Percentiles rank a stretch among this genome's conserved stretches.
These are phyloP conservation scores for Ogataea degrootiae DNA, from an alignment of 805 yeast genomes.

Conservation along the genomic window DNA sequence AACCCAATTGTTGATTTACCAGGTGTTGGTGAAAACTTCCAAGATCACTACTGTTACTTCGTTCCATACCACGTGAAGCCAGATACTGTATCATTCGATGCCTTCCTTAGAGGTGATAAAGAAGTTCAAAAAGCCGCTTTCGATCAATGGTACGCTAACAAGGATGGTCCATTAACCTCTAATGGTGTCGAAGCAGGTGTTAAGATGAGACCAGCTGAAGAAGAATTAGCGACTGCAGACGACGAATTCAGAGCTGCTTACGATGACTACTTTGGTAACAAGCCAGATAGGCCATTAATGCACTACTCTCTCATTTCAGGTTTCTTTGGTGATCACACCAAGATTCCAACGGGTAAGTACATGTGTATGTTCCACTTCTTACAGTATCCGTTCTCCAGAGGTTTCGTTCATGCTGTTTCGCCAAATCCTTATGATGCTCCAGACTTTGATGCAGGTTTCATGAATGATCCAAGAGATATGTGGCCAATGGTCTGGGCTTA, in stretches of 20 bases:
- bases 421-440: slow-evolving; percentile 24
- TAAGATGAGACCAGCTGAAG: slow-evolving; percentile 27
- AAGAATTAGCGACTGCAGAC: slow-evolving; percentile 23
- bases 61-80: slow-evolving; percentile 26
- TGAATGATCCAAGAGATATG: slow-evolving; percentile 26
- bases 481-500: slow-evolving; percentile 28
- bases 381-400: slow-evolving; percentile 29
- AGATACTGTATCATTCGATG: slow-evolving; percentile 24
- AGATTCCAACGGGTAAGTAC: slow-evolving; percentile 25
- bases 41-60: slow-evolving; percentile 28
- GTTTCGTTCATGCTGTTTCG: slow-evolving; percentile 19
- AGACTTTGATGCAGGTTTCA: slow-evolving; percentile 27
- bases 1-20: slow-evolving; percentile 27
- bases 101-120: slow-evolving; percentile 25
- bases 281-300: slow-evolving; percentile 29
- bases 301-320: slow-evolving; percentile 28
- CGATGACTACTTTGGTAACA: slow-evolving; percentile 24
- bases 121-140: slow-evolving; percentile 24
- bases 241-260: slow-evolving; percentile 22
- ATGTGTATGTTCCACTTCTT: slow-evolving; percentile 28
- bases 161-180: slow-evolving; percentile 27
- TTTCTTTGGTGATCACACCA: slow-evolving; percentile 28
- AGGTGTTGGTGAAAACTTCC: slow-evolving; percentile 29
- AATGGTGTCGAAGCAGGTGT: slow-evolving; percentile 30
- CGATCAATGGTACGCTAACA: slow-evolving; percentile 28